Percentiles rank a stretch among this genome's conserved stretches.
Conservation (phyloP, 176 grass and related monocot genomes). For the bread wheat (Triticum aestivum) region DNA sequence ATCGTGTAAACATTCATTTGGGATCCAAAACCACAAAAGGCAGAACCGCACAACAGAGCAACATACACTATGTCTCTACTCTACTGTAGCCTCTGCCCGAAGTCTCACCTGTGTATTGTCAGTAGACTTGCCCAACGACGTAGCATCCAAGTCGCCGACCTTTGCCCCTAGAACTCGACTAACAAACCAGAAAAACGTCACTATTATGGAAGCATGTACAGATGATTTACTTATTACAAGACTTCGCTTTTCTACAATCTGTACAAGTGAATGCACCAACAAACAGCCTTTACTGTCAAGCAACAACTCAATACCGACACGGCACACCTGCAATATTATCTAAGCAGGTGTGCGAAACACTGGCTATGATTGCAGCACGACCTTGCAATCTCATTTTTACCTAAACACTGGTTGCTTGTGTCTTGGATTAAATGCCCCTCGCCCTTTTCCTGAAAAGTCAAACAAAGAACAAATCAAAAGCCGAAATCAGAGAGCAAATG, state of each 20-base stretch:
- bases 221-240: constrained; percentile 11
- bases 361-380: constrained; percentile 22
- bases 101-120: not conserved
- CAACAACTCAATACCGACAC: constrained; percentile 23
- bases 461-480: not conserved
- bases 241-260: constrained; percentile 36
- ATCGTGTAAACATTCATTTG: not conserved
- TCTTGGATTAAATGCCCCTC: constrained; percentile 2
- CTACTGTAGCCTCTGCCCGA: not conserved
- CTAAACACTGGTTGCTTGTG: not conserved
- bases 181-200: not conserved
- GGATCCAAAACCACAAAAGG: not conserved
- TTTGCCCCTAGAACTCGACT: not conserved
- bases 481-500: not conserved
- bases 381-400: constrained; percentile 16
- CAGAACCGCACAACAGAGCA: not conserved
- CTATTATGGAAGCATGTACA: not conserved
- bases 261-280: constrained; percentile 32
- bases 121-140: not conserved
- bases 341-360: constrained; percentile 17
- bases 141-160: not conserved
- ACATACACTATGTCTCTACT: not conserved
- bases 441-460: not conserved
- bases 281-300: constrained; percentile 7
- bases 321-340: not conserved